A percentile compares a stretch with the other conserved stretches of the same genome.
Evolutionary conservation across 2,329 filamentous ascomycete species (phyloP).

Genomic region (Claviceps sorghi): DNA sequence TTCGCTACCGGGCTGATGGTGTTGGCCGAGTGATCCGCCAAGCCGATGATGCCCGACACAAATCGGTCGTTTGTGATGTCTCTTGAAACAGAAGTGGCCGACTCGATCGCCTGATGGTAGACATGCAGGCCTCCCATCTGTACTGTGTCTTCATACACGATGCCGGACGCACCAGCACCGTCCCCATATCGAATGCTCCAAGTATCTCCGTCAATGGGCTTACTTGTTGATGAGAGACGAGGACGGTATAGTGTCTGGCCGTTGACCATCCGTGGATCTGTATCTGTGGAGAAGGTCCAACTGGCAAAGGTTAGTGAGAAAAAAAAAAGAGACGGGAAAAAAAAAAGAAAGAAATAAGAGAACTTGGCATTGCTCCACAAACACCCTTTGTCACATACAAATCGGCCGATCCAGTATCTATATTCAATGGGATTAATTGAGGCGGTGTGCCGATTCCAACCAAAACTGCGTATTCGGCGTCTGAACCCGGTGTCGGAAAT

Average conservation of each 20-base stretch:
- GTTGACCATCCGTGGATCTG: constrained; percentile 27
- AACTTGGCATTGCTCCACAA: background rate
- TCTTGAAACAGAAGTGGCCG: constrained; percentile 42
- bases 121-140: constrained; percentile 45
- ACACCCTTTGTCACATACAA: constrained; percentile 12
- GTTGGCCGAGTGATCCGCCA: constrained; percentile 19
- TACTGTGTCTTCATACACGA: constrained; percentile 52
- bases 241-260: constrained; percentile 46
- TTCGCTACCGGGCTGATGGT: constrained; percentile 18
- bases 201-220: constrained; percentile 23
- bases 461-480: constrained; percentile 45
- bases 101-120: constrained; percentile 48
- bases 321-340: background rate
- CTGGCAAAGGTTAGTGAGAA: constrained; percentile 18
- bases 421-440: constrained; percentile 48
- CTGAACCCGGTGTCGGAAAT: constrained; percentile 22
- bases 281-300: constrained; percentile 53
- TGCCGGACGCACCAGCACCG: constrained; percentile 45
- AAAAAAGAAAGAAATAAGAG: no score
- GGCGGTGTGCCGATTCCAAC: constrained; percentile 44
- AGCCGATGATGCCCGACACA: constrained; percentile 22
- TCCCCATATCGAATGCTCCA: constrained; percentile 55
- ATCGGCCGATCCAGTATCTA: constrained; percentile 51
- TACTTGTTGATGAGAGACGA: constrained; percentile 24
- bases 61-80: constrained; percentile 21